phyloP scores from a whole-genome alignment of 2,329 filamentous ascomycete genomes.

The Lachnellula cervina region DNA sequence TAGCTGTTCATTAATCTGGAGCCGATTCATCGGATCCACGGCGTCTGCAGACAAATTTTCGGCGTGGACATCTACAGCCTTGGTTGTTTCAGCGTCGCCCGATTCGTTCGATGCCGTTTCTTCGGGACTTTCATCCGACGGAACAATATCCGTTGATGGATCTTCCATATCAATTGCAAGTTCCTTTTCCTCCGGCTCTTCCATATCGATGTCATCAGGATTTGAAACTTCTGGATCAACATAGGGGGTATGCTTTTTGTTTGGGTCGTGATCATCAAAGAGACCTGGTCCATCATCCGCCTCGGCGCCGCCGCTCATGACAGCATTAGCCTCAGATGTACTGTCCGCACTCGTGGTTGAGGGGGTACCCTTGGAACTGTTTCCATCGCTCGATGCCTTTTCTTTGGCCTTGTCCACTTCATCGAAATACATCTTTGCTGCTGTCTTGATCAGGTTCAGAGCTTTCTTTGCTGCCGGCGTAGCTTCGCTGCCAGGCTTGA shows the following conservation, averaged over 20 bases:
- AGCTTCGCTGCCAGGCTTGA: conserved; percentile 34
- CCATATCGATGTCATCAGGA: conserved; percentile 33
- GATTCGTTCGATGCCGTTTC: neutral
- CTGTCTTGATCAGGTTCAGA: conserved; percentile 46
- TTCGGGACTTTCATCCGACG: neutral
- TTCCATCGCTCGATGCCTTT: conserved; percentile 3
- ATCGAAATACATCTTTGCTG: conserved; percentile 45
- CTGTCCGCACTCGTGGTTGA: conserved; percentile 13
- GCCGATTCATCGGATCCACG: conserved; percentile 1
- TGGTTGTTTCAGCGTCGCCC: neutral
- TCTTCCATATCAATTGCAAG: conserved; percentile 25
- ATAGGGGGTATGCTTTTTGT: conserved; percentile 10
- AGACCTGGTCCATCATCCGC: conserved; percentile 17
- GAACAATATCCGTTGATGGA: neutral
- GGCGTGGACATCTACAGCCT: neutral
- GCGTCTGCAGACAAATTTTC: neutral
- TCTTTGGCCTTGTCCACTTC: conserved; percentile 3
- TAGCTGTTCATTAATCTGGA: conserved; percentile 6
- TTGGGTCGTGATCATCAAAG: conserved; percentile 20
- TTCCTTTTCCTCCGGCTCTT: conserved; percentile 26
- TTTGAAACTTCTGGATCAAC: conserved; percentile 20
- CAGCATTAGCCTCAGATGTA: conserved; percentile 4
- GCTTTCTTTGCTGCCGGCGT: conserved; percentile 40
- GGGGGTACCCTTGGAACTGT: conserved; percentile 19
- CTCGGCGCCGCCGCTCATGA: conserved; percentile 9